Evolutionary conservation across 805 yeast genomes (phyloP).

Genomic region (Barnettozyma pratensis): DNA sequence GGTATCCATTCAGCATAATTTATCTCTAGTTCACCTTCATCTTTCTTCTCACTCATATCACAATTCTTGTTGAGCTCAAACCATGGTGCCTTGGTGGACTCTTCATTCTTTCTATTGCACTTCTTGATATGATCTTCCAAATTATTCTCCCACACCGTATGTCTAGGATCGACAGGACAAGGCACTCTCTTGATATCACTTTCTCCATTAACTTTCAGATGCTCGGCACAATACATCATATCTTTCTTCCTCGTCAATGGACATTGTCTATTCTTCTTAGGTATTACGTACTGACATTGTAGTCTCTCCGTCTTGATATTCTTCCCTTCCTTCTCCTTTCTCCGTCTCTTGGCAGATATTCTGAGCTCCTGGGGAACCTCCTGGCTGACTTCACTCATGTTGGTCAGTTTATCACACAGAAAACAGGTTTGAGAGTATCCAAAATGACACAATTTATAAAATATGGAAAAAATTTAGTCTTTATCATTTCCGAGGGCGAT

Average conservation of each 20-base stretch:
- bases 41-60: not conserved
- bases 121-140: conserved; percentile 51
- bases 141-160: conserved; percentile 61
- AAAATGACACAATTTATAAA: too few relatives aligned
- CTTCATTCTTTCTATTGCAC: conserved; percentile 42
- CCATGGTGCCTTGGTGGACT: conserved; percentile 40
- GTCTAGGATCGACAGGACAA: conserved; percentile 76
- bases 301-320: conserved; percentile 12
- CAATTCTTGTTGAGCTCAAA: conserved; percentile 42
- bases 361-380: not conserved
- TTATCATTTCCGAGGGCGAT: too few relatives aligned
- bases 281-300: conserved; percentile 44
- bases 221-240: conserved; percentile 58
- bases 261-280: conserved; percentile 51
- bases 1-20: conserved; percentile 28
- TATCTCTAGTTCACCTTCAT: conserved; percentile 10
- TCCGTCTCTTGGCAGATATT: conserved; percentile 9
- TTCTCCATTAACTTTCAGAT: conserved; percentile 29
- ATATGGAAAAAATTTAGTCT: too few relatives aligned
- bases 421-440: too few relatives aligned
- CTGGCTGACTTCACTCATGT: too few relatives aligned
- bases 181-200: conserved; percentile 42
- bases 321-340: conserved; percentile 11
- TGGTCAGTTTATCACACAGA: too few relatives aligned
- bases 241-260: conserved; percentile 51